Conservation (phyloP, 345 rosid genomes). For the Draba incana region DNA sequence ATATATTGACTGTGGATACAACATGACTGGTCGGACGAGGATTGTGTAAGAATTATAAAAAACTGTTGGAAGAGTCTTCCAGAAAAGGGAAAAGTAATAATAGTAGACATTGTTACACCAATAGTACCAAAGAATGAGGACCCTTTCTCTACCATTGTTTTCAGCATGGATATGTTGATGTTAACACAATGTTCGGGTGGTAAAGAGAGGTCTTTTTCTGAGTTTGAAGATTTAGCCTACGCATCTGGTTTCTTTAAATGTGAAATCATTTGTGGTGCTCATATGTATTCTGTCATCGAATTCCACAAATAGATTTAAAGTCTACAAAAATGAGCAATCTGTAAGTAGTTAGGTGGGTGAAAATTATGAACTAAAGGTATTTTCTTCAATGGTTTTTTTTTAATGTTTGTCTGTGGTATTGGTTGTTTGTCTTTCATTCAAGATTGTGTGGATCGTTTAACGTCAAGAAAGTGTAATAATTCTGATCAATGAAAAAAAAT, state of each 20-base stretch:
- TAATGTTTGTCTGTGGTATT: background rate
- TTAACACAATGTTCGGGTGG: background rate
- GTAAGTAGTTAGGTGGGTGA: background rate
- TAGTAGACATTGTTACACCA: constrained; percentile 17
- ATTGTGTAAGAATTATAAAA: background rate
- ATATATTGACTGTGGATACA: too few relatives aligned
- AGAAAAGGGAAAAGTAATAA: constrained; percentile 15
- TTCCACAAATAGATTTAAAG: constrained; percentile 15
- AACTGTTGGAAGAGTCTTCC: constrained; percentile 24
- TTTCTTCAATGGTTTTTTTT: background rate
- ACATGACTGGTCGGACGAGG: too few relatives aligned
- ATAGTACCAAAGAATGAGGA: constrained; percentile 1
- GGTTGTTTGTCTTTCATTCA: background rate
- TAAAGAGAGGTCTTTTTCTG: constrained; percentile 11
- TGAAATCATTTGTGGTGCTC: background rate
- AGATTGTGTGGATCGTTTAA: background rate
- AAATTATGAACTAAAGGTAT: background rate
- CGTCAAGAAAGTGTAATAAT: background rate
- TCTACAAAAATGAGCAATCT: background rate
- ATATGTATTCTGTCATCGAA: constrained; percentile 3
- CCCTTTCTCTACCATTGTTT: background rate
- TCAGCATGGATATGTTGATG: constrained; percentile 24
- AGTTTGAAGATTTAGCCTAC: constrained; percentile 21
- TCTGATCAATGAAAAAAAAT: background rate
- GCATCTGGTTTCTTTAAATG: constrained; percentile 7